Evolutionary conservation across 768 basidiomycete genomes (phyloP).

Genomic region (Tricholoma matsutake): DNA sequence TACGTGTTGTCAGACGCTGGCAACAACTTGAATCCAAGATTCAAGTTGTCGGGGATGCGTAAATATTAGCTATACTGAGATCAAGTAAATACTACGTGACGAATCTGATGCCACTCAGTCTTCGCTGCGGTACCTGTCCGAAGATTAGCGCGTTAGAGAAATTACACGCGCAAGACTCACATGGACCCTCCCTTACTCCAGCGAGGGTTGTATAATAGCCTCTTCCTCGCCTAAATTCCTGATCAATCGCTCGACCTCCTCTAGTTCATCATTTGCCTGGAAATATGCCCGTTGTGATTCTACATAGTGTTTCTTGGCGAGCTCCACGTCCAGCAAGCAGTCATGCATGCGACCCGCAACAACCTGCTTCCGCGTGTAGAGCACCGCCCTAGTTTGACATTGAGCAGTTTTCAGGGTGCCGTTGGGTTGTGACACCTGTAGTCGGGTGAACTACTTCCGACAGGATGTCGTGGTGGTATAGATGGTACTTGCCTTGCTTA

Average conservation of each 20-base stretch:
- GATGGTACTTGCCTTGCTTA: background rate
- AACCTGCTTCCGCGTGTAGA: background rate
- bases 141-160: background rate
- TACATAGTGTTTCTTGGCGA: background rate
- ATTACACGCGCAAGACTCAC: background rate
- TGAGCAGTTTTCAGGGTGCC: background rate
- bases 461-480: background rate
- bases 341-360: background rate
- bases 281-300: background rate
- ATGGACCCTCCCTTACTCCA: background rate
- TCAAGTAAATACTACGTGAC: background rate
- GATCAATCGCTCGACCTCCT: background rate
- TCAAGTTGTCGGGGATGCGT: too few species aligned
- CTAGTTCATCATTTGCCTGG: background rate
- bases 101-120: too few species aligned
- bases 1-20: too few species aligned
- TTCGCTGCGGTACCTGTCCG: background rate
- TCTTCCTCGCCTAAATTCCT: background rate
- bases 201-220: background rate
- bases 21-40: too few species aligned
- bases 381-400: background rate
- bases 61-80: background rate
- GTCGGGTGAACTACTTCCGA: background rate
- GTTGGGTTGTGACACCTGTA: background rate
- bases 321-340: background rate